A percentile compares a stretch with the other conserved stretches of the same genome.
These are phyloP conservation scores for Cruciata laevipes DNA, from an alignment of 257 asterid genomes.

Conservation along the genomic window DNA sequence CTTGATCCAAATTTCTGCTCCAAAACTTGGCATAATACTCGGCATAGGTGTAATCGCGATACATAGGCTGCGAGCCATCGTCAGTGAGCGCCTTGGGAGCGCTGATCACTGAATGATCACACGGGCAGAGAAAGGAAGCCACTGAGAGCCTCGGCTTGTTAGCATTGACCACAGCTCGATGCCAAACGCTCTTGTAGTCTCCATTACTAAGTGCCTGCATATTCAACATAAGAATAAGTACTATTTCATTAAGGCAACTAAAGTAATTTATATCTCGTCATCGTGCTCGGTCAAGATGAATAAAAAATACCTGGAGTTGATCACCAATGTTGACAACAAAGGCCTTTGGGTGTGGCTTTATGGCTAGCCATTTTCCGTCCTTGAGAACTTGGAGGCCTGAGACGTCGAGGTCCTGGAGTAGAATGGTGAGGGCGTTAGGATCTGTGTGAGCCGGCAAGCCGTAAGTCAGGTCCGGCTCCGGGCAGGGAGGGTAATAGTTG, in stretches of 20 bases:
- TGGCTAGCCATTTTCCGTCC: constrained; percentile 72
- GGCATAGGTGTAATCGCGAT: constrained; percentile 56
- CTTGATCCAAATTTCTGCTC: constrained; percentile 77
- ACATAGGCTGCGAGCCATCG: constrained; percentile 31
- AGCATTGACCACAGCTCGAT: constrained; percentile 72
- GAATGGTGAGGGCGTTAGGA: constrained; percentile 81
- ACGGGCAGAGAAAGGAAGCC: constrained; percentile 88
- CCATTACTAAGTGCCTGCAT: constrained; percentile 81
- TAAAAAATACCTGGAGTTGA: constrained; percentile 57
- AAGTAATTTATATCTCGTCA: neutral
- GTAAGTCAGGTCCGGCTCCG: constrained; percentile 71
- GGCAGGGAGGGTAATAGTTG: constrained; percentile 85
- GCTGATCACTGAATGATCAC: constrained; percentile 48
- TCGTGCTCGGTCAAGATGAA: too few relatives aligned
- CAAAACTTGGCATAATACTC: constrained; percentile 86
- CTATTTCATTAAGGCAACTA: too few relatives aligned
- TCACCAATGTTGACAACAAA: constrained; percentile 82
- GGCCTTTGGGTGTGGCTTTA: constrained; percentile 67
- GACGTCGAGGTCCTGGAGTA: constrained; percentile 72
- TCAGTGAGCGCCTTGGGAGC: constrained; percentile 54
- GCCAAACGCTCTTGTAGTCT: constrained; percentile 80
- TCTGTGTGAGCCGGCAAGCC: constrained; percentile 90
- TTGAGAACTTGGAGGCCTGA: constrained; percentile 76
- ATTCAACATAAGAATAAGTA: too few relatives aligned
- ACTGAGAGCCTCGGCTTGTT: constrained; percentile 59